These are phyloP conservation scores for Penicillium capsulatum DNA, from an alignment of 2,329 filamentous ascomycete genomes.

Conservation along the genomic window DNA sequence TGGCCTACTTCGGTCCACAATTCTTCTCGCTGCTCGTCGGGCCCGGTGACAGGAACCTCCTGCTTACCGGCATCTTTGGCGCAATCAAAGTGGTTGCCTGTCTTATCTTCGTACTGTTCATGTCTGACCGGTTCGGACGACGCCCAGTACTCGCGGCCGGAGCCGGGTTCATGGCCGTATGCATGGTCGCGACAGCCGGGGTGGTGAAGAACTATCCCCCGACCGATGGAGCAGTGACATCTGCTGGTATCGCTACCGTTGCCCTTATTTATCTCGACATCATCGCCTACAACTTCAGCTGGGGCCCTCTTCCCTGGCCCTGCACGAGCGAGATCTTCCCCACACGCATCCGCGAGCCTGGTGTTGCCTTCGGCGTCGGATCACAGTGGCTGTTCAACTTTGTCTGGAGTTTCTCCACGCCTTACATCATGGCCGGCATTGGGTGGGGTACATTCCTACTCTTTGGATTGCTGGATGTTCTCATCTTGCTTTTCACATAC, in stretches of 20 bases:
- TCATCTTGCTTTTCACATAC: conserved; percentile 50
- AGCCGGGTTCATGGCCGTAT: conserved; percentile 42
- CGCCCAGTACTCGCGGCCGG: conserved; percentile 50
- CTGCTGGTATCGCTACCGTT: conserved; percentile 49
- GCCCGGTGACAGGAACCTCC: conserved; percentile 42
- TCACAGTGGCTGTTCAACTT: conserved; percentile 43
- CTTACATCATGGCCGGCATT: conserved; percentile 45
- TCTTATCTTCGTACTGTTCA: conserved; percentile 50
- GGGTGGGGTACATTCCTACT: conserved; percentile 47
- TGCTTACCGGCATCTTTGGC: conserved; percentile 53
- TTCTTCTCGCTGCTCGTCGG: conserved; percentile 53
- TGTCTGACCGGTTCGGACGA: conserved; percentile 51
- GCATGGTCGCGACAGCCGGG: conserved; percentile 47
- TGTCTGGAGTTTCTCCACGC: conserved; percentile 41
- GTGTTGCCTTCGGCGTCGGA: conserved; percentile 38
- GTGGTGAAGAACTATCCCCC: conserved; percentile 44
- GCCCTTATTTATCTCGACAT: conserved; percentile 55
- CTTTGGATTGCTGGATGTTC: conserved; percentile 43
- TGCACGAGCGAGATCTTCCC: conserved; percentile 40
- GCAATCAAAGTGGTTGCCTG: conserved; percentile 52
- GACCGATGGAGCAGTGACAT: conserved; percentile 40
- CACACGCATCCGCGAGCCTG: conserved; percentile 38
- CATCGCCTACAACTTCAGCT: conserved; percentile 43
- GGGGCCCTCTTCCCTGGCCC: conserved; percentile 41
- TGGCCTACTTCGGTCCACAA: conserved; percentile 54